These are phyloP conservation scores for Parastagonospora avenae DNA, from an alignment of 2,329 filamentous ascomycete genomes.

Conservation along the genomic window DNA sequence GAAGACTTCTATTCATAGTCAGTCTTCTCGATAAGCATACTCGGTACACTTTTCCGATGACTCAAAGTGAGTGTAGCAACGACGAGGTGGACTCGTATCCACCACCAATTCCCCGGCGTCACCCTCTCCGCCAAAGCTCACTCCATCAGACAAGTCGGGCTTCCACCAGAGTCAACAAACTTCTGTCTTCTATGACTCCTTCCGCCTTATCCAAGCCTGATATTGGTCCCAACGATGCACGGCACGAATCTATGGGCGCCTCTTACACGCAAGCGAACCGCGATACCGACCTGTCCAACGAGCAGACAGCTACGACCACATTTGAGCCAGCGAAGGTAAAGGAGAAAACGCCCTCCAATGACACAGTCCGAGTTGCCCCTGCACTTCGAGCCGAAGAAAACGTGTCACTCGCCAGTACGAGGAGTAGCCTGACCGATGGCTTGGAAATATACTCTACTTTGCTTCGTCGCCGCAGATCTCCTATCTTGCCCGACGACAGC, in stretches of 20 bases:
- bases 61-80: not conserved
- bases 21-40: not conserved
- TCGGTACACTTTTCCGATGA: slow-evolving; percentile 3
- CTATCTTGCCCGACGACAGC: not conserved
- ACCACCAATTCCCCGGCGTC: slow-evolving; percentile 11
- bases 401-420: not conserved
- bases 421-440: not conserved
- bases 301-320: not conserved
- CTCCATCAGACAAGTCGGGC: not conserved
- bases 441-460: not conserved
- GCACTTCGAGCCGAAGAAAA: not conserved
- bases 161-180: not conserved
- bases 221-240: too few species aligned
- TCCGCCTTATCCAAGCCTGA: too few species aligned
- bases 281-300: too few species aligned
- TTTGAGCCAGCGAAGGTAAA: not conserved
- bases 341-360: not conserved
- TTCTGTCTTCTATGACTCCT: not conserved
- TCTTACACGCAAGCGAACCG: not conserved
- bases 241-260: too few species aligned
- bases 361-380: too few species aligned
- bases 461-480: not conserved
- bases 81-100: not conserved
- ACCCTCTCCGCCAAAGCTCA: slow-evolving; percentile 1
- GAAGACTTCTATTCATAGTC: too few species aligned